Base-by-base conservation (phyloP, 2,329 filamentous ascomycete species). In the Trichoderma sp. region DNA sequence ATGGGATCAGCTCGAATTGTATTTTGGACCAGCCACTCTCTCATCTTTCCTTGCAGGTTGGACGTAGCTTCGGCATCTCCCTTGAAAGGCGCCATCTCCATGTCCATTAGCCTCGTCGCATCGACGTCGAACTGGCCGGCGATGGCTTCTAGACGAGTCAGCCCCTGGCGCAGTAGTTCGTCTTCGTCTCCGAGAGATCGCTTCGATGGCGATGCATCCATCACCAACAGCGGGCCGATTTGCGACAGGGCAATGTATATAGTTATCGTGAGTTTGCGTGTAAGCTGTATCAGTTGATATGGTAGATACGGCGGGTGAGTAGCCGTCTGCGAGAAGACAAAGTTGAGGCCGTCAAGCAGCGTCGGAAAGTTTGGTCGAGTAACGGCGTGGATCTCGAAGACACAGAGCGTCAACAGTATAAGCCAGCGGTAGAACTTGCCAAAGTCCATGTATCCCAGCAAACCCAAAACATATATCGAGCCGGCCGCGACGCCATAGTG, bases 11-110 rank as follows among this genome's bases (percentile, higher is more conserved):
- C 88, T 72, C 89, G 86, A 70, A 96, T 91, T 16, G 90, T 94
- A 76, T 96, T 96, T 78, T 96, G 89, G 61, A 97, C 89, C 73
- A 98, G 83, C 86, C 93, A 97, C 75, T 96, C 92, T 79, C 90
- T 91, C 80, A 97, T 87, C 74, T 91, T 91, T 51, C 85, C 85
- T 71, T 89, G 86, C 18, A 82, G 71, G 49, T 88, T 88, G 55
- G 83, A 83, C 58, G 91, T 82, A n/a, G 83, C 84, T 70, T 87
- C 85, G 43, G 85, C 81, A 75, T 96, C 91, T n/a, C 89, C 90
- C 61, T 85, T 87, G 79, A 94, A 97, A 0, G 95, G 95, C 64
- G 89, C 89, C 78, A 94, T 86, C 75, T 96, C 93, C 77, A 97
- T 83, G 58, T 90, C 89, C 77, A 97, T 81, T 70, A 97, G 79